Base-by-base conservation (phyloP, 1,284 basidiomycete species). In the Inonotus hispidus region DNA sequence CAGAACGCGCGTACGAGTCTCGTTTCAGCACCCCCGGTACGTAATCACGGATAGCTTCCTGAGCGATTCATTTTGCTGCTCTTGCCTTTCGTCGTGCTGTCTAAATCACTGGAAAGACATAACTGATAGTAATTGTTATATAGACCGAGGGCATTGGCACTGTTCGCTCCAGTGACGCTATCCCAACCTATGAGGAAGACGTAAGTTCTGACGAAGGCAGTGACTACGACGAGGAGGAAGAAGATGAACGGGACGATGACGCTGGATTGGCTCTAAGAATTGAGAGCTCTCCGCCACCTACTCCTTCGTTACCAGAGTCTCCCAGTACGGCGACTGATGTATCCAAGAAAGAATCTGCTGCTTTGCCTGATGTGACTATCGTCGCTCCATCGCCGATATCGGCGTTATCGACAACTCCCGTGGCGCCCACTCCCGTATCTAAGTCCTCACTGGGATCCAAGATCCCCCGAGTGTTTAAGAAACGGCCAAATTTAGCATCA, bases 101-200 rank as follows among this genome's bases (percentile, higher is more conserved):
- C 16, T 2, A 7, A 14, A 21, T 43, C 19, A n/a, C n/a, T n/a
- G 11, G 16, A 4, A 43, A 43, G 16, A 43, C 3, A 3, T 2
- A 1, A n/a, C 41, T 43, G 16, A 43, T 21, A 14, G n/a, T 43
- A n/a, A 53, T 13, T 39, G 59, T 10, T 19, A 47, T 19, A 19
- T 69, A 95, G 92, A 92, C 93, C 19, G 85, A 92, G 74, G 92
- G 93, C 16, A 88, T 96, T 39, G 94, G 93, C 55, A 96, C 93
- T 0, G 77, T 93, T 59, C 85, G 88, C 43, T 88, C 87, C 1
- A 76, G 85, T 67, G 77, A 82, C n/a, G 73, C 69, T 1, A 82
- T 77, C 7, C 82, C 81, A 1, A 79, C 77, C 25, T 84, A 83
- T 65, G 81, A 86, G 68, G 93, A 95, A 68, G 92, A 93, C 67